These are phyloP conservation scores for Rhipidocladum racemiflorum DNA, from an alignment of 176 grass and related monocot species.

Conservation along the genomic window DNA sequence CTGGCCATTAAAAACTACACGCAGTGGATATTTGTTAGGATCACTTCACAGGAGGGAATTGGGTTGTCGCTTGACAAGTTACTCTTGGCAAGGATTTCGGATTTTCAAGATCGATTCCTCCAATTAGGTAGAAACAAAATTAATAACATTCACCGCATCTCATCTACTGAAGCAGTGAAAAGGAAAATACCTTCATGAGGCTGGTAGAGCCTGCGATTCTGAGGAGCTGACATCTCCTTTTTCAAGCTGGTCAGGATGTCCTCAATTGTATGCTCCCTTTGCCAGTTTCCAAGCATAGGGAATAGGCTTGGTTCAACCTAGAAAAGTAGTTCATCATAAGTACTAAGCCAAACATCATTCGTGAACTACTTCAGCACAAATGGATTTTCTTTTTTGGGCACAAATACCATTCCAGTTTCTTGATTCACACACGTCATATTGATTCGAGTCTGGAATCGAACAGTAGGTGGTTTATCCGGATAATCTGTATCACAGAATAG, in stretches of 20 bases:
- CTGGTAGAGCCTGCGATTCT: slow-evolving; percentile 79
- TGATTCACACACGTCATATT: slow-evolving; percentile 69
- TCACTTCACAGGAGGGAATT: not conserved
- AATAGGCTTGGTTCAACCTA: slow-evolving; percentile 82
- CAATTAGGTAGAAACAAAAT: not conserved
- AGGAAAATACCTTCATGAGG: slow-evolving; percentile 67
- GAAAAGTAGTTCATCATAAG: slow-evolving; percentile 17
- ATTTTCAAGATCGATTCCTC: not conserved
- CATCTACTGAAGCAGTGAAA: slow-evolving; percentile 15
- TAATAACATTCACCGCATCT: not conserved
- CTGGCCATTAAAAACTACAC: not conserved
- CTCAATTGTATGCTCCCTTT: slow-evolving; percentile 87
- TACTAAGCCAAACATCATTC: slow-evolving; percentile 27
- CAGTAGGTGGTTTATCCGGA: slow-evolving; percentile 70
- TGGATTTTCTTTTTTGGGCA: not conserved
- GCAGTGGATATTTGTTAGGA: not conserved
- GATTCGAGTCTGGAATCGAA: slow-evolving; percentile 65
- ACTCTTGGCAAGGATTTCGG: not conserved
- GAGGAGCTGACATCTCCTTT: slow-evolving; percentile 83
- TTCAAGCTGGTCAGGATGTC: slow-evolving; percentile 73
- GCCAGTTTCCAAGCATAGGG: slow-evolving; percentile 87
- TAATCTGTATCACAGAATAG: slow-evolving; percentile 71
- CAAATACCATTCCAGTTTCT: slow-evolving; percentile 65
- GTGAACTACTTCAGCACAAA: slow-evolving; percentile 1
- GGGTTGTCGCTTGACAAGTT: not conserved